Evolutionary conservation across 768 basidiomycete species (phyloP).

Genomic region (Coprinellus micaceus): DNA sequence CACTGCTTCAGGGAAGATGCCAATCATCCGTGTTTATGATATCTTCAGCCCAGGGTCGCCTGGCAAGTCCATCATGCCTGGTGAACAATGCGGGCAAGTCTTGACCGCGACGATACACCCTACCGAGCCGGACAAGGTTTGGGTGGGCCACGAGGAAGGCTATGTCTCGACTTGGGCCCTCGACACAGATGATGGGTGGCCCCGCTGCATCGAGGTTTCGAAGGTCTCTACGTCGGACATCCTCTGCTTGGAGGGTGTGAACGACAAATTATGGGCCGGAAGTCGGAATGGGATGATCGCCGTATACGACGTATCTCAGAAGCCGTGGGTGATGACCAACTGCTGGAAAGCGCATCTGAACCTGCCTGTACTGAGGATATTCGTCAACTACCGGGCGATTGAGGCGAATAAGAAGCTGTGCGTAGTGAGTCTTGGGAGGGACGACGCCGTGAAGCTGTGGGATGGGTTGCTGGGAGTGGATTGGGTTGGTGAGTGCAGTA

Average conservation of each 20-base stretch:
- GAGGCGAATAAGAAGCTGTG: conserved; percentile 61
- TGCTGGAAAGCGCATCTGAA: conserved; percentile 78
- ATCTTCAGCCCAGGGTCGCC: conserved; percentile 59
- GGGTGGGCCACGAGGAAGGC: conserved; percentile 91
- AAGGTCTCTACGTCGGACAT: conserved; percentile 83
- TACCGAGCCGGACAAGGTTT: conserved; percentile 61
- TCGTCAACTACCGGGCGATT: conserved; percentile 74
- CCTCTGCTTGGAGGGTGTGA: conserved; percentile 79
- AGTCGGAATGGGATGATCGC: conserved; percentile 77
- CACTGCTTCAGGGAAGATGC: conserved; percentile 38
- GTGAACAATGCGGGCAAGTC: conserved; percentile 76
- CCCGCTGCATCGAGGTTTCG: conserved; percentile 68
- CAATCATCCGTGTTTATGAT: conserved; percentile 82
- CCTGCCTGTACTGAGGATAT: conserved; percentile 58
- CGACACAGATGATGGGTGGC: conserved; percentile 50
- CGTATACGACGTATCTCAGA: conserved; percentile 68
- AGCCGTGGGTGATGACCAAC: conserved; percentile 87
- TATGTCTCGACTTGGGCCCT: conserved; percentile 79
- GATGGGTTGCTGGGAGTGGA: conserved; percentile 83
- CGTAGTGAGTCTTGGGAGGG: conserved; percentile 73
- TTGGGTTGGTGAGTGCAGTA: conserved; percentile 71
- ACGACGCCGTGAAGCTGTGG: conserved; percentile 77
- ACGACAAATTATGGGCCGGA: conserved; percentile 84
- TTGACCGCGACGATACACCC: conserved; percentile 77
- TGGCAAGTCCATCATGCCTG: conserved; percentile 52